Percentiles rank a stretch among this genome's conserved stretches.
Evolutionary conservation across 2,329 filamentous ascomycete species (phyloP).

Genomic region (Colletotrichum spinosum): DNA sequence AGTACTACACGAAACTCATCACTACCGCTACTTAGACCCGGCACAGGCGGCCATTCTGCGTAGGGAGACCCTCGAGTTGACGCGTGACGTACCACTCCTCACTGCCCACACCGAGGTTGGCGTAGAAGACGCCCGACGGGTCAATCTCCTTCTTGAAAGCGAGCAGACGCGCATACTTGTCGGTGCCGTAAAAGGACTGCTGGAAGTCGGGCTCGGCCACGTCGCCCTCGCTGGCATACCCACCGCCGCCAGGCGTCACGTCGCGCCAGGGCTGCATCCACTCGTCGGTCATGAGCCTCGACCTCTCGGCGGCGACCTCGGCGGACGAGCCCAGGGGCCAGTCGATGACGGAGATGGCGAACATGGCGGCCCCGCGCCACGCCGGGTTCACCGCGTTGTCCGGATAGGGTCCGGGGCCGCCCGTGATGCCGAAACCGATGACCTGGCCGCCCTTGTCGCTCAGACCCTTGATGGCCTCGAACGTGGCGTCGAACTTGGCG

Average conservation of each 20-base stretch:
- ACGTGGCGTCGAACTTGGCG: constrained; percentile 46
- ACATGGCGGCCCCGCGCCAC: constrained; percentile 55
- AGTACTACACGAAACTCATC: neutral
- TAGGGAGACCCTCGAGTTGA: constrained; percentile 18
- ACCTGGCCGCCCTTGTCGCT: constrained; percentile 55
- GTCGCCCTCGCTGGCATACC: constrained; percentile 47
- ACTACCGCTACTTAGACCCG: neutral
- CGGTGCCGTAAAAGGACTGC: constrained; percentile 45
- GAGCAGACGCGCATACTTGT: constrained; percentile 44
- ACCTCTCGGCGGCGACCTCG: constrained; percentile 37
- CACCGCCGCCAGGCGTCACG: constrained; percentile 42
- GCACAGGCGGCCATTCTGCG: constrained; percentile 39
- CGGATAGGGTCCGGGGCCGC: constrained; percentile 43
- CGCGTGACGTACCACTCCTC: constrained; percentile 41
- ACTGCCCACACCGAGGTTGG: constrained; percentile 43
- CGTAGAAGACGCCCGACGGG: constrained; percentile 44
- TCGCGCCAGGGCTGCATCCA: constrained; percentile 46
- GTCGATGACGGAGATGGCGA: constrained; percentile 43
- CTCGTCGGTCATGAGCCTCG: constrained; percentile 44
- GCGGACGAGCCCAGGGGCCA: constrained; percentile 21
- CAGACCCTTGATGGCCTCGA: constrained; percentile 51
- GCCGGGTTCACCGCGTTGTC: constrained; percentile 56
- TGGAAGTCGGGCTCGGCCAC: constrained; percentile 45
- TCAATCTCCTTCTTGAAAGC: constrained; percentile 46
- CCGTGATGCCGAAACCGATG: constrained; percentile 53